Evolutionary conservation across 108 stramenopile species (phyloP), one percentile per base, ranked within the genome.

Genomic region (Nitzschia inconspicua): DNA sequence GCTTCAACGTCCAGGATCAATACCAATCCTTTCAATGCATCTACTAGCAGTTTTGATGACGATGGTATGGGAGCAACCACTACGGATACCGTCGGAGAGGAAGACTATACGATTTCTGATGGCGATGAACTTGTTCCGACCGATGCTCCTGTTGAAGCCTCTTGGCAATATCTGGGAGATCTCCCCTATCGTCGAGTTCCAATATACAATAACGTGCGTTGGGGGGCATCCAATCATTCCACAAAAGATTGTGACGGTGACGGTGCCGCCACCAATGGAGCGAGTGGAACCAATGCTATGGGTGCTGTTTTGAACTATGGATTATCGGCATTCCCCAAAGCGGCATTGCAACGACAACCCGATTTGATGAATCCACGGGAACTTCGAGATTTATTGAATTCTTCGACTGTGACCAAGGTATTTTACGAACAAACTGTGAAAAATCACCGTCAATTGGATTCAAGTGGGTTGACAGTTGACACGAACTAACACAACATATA

Each of bases 121-220:
- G 46, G 28, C 14, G 70, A 63, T 40, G 55, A 63, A 6, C 39
- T 20, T 26, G 43, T 60, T 27, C 32, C 42, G 1, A 8, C 44
- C 2, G 63, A 58, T n/a, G 67, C 65, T 6, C 72, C 75, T 1
- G 76, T 68, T 11, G 89, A 90, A 50, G 70, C 89, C 4, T 58
- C 79, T 0, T 91, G 86, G 86, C 82, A 87, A 58, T 86, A 84
- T 62, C 60, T 91, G 29, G 86, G 86, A 16, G 90, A 91, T 51
- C 51, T 91, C 37, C 90, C 90, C n/a, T 91, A 91, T 57, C 84
- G 90, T 40, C 42, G 83, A 9, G 68, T 91, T 31, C 73, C 78
- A 5, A 44, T 88, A 30, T 88, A 88, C 48, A 64, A 73, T 16
- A 72, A 84, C 62, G 70, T 91, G 7, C 31, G 42, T n/a, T 91